phyloP scores from a whole-genome alignment of 2,329 filamentous ascomycete genomes.

The Chaetomium sp. region DNA sequence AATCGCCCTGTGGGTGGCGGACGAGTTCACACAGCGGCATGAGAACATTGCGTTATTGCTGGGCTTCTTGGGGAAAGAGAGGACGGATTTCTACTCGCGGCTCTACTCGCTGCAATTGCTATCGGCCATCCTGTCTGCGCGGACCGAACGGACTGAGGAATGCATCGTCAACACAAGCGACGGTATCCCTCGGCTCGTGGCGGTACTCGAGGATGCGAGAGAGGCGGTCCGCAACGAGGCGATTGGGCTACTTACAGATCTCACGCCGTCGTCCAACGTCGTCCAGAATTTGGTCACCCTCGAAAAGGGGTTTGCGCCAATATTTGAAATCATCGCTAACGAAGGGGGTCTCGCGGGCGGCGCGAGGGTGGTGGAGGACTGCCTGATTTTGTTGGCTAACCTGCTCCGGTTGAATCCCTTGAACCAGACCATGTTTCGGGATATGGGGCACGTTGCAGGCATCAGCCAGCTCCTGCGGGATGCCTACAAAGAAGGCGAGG shows the following conservation, averaged over 20 bases:
- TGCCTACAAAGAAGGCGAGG: constrained; percentile 55
- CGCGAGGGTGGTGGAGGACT: constrained; percentile 88
- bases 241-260: constrained; percentile 80
- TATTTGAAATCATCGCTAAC: constrained; percentile 77
- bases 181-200: constrained; percentile 83
- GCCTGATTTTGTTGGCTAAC: constrained; percentile 86
- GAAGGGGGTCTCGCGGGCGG: constrained; percentile 84
- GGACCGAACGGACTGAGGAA: constrained; percentile 91
- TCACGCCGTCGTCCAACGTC: constrained; percentile 84
- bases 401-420: constrained; percentile 83
- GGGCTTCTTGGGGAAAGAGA: constrained; percentile 84
- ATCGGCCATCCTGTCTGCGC: constrained; percentile 78
- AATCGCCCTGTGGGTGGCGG: constrained; percentile 91
- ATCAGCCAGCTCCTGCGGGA: constrained; percentile 69
- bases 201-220: constrained; percentile 77
- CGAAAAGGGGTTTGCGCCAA: constrained; percentile 85
- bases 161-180: constrained; percentile 87
- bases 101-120: constrained; percentile 90
- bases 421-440: constrained; percentile 91
- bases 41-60: constrained; percentile 93
- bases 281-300: constrained; percentile 96
- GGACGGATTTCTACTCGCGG: constrained; percentile 83
- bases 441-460: constrained; percentile 78
- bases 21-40: constrained; percentile 97
- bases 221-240: constrained; percentile 89